Evolutionary conservation across 2,329 filamentous ascomycete species (phyloP).

Genomic region (Fusarium continuum): DNA sequence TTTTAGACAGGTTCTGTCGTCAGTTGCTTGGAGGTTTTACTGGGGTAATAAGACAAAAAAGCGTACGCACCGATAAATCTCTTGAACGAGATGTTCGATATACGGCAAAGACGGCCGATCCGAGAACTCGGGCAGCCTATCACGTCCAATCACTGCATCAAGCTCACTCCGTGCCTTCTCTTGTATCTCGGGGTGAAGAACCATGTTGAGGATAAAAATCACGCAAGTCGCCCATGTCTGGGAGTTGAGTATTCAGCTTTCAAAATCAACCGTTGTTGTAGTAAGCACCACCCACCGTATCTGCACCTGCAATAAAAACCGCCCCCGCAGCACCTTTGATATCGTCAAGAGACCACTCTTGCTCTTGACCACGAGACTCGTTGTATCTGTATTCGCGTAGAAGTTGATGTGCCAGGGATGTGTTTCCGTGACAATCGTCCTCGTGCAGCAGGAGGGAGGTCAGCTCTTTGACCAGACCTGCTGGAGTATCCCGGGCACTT

Average conservation of each 20-base stretch:
- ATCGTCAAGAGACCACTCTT: constrained; percentile 51
- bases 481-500: neutral
- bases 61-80: constrained; percentile 50
- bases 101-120: constrained; percentile 56
- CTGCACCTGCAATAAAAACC: constrained; percentile 59
- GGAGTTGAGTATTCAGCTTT: constrained; percentile 15
- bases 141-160: constrained; percentile 54
- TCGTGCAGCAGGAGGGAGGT: constrained; percentile 18
- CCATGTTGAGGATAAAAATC: constrained; percentile 54
- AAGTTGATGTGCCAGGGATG: constrained; percentile 43
- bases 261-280: constrained; percentile 33
- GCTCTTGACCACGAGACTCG: constrained; percentile 10
- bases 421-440: constrained; percentile 22
- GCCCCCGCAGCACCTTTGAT: constrained; percentile 61
- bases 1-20: constrained; percentile 12
- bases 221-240: constrained; percentile 47
- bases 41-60: neutral
- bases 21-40: neutral
- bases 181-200: constrained; percentile 55
- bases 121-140: constrained; percentile 56
- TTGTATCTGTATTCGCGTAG: constrained; percentile 30
- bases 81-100: constrained; percentile 56
- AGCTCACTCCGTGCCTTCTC: constrained; percentile 57
- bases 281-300: constrained; percentile 48
- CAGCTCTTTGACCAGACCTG: neutral